Base-by-base conservation (phyloP, 2,329 filamentous ascomycete genomes). In the Hymenoscyphus fructigenus region DNA sequence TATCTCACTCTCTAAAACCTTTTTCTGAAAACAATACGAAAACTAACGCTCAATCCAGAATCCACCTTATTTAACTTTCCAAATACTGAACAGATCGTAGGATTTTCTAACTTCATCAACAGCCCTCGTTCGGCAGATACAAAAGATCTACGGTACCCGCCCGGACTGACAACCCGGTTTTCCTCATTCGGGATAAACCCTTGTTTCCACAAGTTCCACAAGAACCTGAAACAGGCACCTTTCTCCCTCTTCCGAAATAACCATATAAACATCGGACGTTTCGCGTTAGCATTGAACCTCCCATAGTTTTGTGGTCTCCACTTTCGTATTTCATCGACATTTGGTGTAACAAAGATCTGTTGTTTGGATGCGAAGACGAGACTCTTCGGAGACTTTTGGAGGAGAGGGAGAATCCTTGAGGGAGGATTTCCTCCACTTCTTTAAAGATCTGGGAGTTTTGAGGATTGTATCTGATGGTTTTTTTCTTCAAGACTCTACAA, bases 191-290 rank as follows among this genome's bases (percentile, higher is more conserved):
- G 47, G 20, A 14, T 5, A 53, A 23, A 26, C 20, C 47, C 47
- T 53, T 53, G 47, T 53, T 53, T 53, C 47, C 47, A 53, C 47
- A 9, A 53, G 9, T 17, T 50, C 44, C 44, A 53, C 47, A 28
- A 14, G 36, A 38, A 53, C 47, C 4, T 53, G 20, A 53, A 53
- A 53, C 47, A 53, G 10, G 44, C 20, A 23, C 20, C 23, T 53
- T 53, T 20, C 5, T 7, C 20, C 20, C 47, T 26, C 47, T 38
- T 14, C 47, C 14, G 20, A 26, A 53, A 53, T 53, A 26, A 53
- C n/a, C 36, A 53, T 53, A 23, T 53, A 14, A 14, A 53, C 20
- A 53, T 53, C 47, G 47, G 20, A 53, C 20, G 47, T 53, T 53
- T 53, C 47, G 47, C 14, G 47, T 53, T 53, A 20, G 47, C 47